phyloP scores from a whole-genome alignment of 2,329 filamentous ascomycete genomes.

The Diaporthe vexans region DNA sequence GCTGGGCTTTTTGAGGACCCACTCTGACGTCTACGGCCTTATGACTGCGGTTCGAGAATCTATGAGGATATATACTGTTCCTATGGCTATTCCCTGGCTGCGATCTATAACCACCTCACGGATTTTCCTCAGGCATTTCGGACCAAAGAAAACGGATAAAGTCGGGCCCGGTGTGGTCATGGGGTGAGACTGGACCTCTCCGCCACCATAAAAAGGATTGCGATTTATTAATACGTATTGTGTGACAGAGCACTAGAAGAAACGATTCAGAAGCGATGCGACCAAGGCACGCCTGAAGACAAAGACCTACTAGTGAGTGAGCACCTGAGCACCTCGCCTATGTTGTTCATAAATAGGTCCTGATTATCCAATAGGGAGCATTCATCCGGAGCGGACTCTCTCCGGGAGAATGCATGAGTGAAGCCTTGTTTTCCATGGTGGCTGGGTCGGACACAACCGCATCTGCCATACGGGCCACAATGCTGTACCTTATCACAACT shows the following conservation, averaged over 20 bases:
- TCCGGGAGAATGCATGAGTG: slow-evolving; percentile 61
- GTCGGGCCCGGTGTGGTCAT: slow-evolving; percentile 47
- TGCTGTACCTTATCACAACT: slow-evolving; percentile 42
- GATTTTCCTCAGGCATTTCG: slow-evolving; percentile 52
- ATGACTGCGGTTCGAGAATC: slow-evolving; percentile 54
- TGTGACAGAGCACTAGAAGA: slow-evolving; percentile 53
- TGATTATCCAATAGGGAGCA: slow-evolving; percentile 6
- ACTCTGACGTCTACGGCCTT: slow-evolving; percentile 61
- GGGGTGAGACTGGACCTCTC: slow-evolving; percentile 34
- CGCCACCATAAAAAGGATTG: too few relatives aligned
- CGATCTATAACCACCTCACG: slow-evolving; percentile 43
- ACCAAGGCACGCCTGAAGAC: slow-evolving; percentile 55
- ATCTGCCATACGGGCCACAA: slow-evolving; percentile 59
- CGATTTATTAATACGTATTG: background rate
- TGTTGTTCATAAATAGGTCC: background rate
- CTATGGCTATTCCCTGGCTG: slow-evolving; percentile 55
- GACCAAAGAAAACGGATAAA: slow-evolving; percentile 48
- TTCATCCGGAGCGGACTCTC: slow-evolving; percentile 15
- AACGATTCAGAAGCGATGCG: slow-evolving; percentile 59
- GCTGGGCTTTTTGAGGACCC: slow-evolving; percentile 58
- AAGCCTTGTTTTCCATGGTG: slow-evolving; percentile 46
- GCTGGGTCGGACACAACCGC: slow-evolving; percentile 67
- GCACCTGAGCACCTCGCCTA: accelerated
- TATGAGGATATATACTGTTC: slow-evolving; percentile 55
- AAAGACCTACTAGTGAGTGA: slow-evolving; percentile 61